Evolutionary conservation across 192 early-diverging fungal genomes (phyloP), one percentile per base, ranked within the genome.

Genomic region (Entrophospora sp.): DNA sequence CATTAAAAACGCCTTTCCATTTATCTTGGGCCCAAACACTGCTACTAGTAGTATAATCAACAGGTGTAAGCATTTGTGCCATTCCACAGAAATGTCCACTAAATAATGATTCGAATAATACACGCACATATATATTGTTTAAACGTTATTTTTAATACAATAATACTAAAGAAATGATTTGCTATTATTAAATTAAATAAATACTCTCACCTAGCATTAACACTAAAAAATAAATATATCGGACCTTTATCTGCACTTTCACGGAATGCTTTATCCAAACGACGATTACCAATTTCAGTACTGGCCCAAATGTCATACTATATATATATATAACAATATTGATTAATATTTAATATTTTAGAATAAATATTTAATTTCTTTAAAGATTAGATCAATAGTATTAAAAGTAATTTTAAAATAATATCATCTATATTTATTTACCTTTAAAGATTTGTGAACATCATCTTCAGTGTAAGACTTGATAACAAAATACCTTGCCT

Each of bases 11-110:
- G 22, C 81, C 81, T 32, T 81, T 81, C 75, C 76, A 83, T 67
- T 74, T 72, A 40, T 70, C 77, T 32, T 77, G 63, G 6, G 56
- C 67, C 69, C 78, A 81, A 22, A 81, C 75, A n/a, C 36, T 56
- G n/a, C 56, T 69, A 3, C 48, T 67, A 5, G 44, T 45, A 18
- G 62, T 69, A 52, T 72, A 74, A 61, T 81, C 79, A 16, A 83
- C 76, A 16, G 34, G 30, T 14, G 70, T 71, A 36, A 70, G 70
- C 82, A 83, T 83, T 56, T 74, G 42, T 4, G 82, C 82, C 60
- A 83, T 72, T 16, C 82, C 82, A 52, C 82, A 83, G 59, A 83
- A 83, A 44, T 75, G 78, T 10, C 82, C 79, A 40, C 72, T 75
- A 34, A 7, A 20, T 22, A 9, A 22, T 46, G n/a, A 36, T 30